Conservation (phyloP, 2,329 filamentous ascomycete species). For the Trichophyton rubrum region DNA sequence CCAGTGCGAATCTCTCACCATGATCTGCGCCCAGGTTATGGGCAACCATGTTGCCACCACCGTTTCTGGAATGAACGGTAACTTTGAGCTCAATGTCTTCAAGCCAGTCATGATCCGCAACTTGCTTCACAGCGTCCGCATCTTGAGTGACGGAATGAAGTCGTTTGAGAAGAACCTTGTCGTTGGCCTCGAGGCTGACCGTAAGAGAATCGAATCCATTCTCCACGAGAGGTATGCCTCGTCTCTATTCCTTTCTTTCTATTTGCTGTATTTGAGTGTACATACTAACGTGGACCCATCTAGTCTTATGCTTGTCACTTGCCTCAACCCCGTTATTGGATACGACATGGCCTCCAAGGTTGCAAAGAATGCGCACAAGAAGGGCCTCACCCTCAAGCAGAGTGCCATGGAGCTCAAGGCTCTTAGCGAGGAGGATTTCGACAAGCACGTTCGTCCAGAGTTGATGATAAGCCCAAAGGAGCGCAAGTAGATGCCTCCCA, state of each 20-base stretch:
- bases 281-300: constrained; percentile 8
- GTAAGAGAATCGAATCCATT: constrained; percentile 77
- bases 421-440: constrained; percentile 78
- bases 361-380: constrained; percentile 98
- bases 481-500: constrained; percentile 37
- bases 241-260: constrained; percentile 19
- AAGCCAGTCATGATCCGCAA: constrained; percentile 95
- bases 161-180: constrained; percentile 94
- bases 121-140: constrained; percentile 77
- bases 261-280: not conserved
- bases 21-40: constrained; percentile 96
- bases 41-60: constrained; percentile 91
- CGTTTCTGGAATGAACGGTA: constrained; percentile 90
- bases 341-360: constrained; percentile 97
- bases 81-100: constrained; percentile 98
- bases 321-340: constrained; percentile 91
- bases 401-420: constrained; percentile 88
- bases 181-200: constrained; percentile 76
- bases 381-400: constrained; percentile 85
- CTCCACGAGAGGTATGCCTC: constrained; percentile 85
- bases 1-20: constrained; percentile 93
- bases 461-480: constrained; percentile 83
- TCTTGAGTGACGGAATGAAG: constrained; percentile 83
- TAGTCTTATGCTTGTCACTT: constrained; percentile 95
- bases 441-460: constrained; percentile 78